Evolutionary conservation across 306 rosid genomes (phyloP).

Genomic region (Acacia melanoxylon): DNA sequence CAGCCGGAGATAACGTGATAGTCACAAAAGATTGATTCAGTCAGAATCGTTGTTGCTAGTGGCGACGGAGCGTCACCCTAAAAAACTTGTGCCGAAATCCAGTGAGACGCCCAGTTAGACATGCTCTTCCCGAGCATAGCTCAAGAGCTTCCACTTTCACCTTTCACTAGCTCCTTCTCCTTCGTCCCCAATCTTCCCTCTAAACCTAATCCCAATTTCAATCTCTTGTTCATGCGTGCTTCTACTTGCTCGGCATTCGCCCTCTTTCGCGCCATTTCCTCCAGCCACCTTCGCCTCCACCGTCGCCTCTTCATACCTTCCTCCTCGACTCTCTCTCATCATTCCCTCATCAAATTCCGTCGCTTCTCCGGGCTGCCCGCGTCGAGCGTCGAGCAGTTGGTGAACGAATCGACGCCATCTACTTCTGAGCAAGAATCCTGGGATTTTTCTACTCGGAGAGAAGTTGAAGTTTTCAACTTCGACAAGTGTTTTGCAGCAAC

Average conservation of each 20-base stretch:
- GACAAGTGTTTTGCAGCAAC: constrained; percentile 9
- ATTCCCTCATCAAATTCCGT: neutral
- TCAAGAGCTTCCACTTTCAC: constrained; percentile 3
- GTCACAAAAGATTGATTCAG: neutral
- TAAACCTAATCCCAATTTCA: constrained; percentile 12
- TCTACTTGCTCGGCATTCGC: neutral
- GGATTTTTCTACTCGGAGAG: neutral
- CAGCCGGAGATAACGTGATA: neutral
- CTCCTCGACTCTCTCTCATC: neutral
- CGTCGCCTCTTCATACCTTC: neutral
- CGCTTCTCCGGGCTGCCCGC: constrained; percentile 8
- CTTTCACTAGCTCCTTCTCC: neutral
- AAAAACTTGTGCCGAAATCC: neutral
- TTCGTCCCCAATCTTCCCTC: neutral
- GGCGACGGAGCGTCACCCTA: neutral
- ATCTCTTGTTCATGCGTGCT: constrained; percentile 3
- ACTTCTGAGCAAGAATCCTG: neutral
- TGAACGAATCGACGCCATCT: neutral
- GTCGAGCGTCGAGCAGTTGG: neutral
- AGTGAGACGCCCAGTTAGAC: neutral
- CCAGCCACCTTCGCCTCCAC: neutral
- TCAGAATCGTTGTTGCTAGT: neutral
- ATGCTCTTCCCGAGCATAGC: constrained; percentile 5
- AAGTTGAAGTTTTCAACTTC: constrained; percentile 20
- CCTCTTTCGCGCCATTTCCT: constrained; percentile 1